A percentile compares a stretch with the other conserved stretches of the same genome.
These are phyloP conservation scores for Pythium brachiatum DNA, from an alignment of 352 stramenopile genomes.

Conservation along the genomic window DNA sequence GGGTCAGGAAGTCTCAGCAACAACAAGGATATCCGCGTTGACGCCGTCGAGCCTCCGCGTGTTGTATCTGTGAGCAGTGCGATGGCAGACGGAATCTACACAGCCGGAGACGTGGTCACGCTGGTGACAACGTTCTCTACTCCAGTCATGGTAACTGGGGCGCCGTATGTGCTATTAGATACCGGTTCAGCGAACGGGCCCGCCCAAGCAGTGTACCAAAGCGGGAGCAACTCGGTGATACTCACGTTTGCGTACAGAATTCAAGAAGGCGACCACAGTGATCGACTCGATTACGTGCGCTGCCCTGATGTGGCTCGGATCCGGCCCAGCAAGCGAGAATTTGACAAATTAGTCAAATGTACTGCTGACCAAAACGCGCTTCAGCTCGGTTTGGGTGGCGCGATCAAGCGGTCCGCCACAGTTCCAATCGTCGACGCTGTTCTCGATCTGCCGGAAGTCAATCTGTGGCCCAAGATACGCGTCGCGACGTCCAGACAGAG, in stretches of 20 bases:
- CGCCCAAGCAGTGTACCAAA: conserved; percentile 33
- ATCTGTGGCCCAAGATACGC: conserved; percentile 54
- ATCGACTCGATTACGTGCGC: conserved; percentile 59
- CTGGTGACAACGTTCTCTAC: conserved; percentile 49
- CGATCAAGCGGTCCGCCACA: conserved; percentile 47
- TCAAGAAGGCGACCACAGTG: conserved; percentile 41
- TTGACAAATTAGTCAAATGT: conserved; percentile 54
- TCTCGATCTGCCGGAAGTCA: conserved; percentile 62
- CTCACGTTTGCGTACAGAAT: conserved; percentile 60
- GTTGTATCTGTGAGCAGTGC: conserved; percentile 47
- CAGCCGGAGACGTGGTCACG: conserved; percentile 43
- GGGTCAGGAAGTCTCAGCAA: conserved; percentile 57
- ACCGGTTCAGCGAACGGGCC: conserved; percentile 5
- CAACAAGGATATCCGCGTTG: conserved; percentile 61
- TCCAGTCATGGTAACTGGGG: conserved; percentile 45
- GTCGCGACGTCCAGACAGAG: conserved; percentile 32
- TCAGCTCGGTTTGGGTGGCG: conserved; percentile 33
- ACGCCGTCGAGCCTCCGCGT: conserved; percentile 50
- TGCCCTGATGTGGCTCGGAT: conserved; percentile 40
- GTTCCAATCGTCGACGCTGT: conserved; percentile 45
- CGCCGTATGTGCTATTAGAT: conserved; percentile 38
- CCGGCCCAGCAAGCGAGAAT: conserved; percentile 30
- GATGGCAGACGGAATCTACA: conserved; percentile 56
- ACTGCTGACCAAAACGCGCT: conserved; percentile 40
- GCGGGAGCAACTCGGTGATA: conserved; percentile 34